Conservation (phyloP, 192 early-diverging fungal genomes). For the Spizellomyces punctatus region DNA sequence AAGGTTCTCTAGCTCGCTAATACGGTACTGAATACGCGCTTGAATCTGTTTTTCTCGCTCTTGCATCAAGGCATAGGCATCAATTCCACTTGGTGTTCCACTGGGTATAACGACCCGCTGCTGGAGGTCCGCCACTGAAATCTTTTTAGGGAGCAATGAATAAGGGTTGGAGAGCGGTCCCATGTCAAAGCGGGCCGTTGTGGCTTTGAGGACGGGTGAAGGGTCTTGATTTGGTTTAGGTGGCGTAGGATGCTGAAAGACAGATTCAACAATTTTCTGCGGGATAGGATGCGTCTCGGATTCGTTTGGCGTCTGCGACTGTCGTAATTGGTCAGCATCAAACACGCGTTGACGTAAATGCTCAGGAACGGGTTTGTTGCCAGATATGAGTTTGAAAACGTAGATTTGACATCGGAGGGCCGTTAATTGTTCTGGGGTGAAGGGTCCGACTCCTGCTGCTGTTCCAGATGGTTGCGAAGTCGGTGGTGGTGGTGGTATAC, state of each 20-base stretch:
- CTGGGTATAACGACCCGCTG: conserved; percentile 35
- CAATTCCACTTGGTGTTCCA: conserved; percentile 70
- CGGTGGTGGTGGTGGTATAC: background rate
- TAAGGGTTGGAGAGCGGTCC: conserved; percentile 38
- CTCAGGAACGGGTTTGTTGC: conserved; percentile 77
- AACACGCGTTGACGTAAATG: conserved; percentile 75
- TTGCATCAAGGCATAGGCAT: conserved; percentile 70
- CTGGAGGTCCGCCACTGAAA: conserved; percentile 40
- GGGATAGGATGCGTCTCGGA: conserved; percentile 33
- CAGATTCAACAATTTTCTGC: conserved; percentile 59
- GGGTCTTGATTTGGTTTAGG: conserved; percentile 27
- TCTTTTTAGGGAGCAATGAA: conserved; percentile 59
- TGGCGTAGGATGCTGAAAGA: conserved; percentile 24
- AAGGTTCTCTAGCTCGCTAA: conserved; percentile 73
- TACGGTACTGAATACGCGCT: conserved; percentile 74
- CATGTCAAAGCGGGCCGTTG: conserved; percentile 16
- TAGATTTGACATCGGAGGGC: conserved; percentile 80
- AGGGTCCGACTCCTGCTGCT: conserved; percentile 15
- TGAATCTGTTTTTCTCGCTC: conserved; percentile 79
- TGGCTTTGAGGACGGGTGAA: conserved; percentile 8
- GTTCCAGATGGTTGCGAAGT: background rate
- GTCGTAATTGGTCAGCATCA: conserved; percentile 23
- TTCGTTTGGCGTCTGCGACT: conserved; percentile 47
- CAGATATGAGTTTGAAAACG: conserved; percentile 79
- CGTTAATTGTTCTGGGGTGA: conserved; percentile 62